phyloP scores from a whole-genome alignment of 768 basidiomycete species.

The Thelephora ganbajun region DNA sequence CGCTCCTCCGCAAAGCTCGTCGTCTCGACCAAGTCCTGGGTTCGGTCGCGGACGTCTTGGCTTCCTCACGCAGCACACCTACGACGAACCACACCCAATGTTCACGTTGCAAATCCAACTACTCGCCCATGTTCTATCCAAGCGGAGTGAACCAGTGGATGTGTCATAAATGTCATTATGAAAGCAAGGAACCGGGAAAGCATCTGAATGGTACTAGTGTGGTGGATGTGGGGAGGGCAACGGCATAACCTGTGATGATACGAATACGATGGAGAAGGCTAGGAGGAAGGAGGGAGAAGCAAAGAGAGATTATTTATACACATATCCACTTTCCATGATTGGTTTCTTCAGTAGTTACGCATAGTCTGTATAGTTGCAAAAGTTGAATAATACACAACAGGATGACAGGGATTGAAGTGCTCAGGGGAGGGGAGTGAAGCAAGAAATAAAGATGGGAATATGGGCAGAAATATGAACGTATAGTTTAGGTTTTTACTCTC shows the following conservation, averaged over 20 bases:
- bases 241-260: slow-evolving; percentile 7
- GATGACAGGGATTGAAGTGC: neutral
- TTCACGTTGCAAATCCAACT: slow-evolving; percentile 47
- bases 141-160: slow-evolving; percentile 14
- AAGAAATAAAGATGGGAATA: neutral
- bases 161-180: slow-evolving; percentile 34
- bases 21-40: slow-evolving; percentile 66
- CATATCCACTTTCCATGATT: no score
- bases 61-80: neutral
- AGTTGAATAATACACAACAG: neutral
- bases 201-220: neutral
- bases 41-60: slow-evolving; percentile 9
- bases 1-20: slow-evolving; percentile 77
- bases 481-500: slow-evolving; percentile 15
- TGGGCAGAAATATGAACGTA: neutral
- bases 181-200: slow-evolving; percentile 8
- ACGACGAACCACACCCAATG: slow-evolving; percentile 28
- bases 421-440: no score
- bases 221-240: slow-evolving; percentile 9
- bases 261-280: neutral
- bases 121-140: slow-evolving; percentile 66
- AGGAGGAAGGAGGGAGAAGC: neutral
- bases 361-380: slow-evolving; percentile 1
- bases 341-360: neutral
- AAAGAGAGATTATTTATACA: no score